Conservation (phyloP, 2,329 filamentous ascomycete species). For the Zymoseptoria tritici region DNA sequence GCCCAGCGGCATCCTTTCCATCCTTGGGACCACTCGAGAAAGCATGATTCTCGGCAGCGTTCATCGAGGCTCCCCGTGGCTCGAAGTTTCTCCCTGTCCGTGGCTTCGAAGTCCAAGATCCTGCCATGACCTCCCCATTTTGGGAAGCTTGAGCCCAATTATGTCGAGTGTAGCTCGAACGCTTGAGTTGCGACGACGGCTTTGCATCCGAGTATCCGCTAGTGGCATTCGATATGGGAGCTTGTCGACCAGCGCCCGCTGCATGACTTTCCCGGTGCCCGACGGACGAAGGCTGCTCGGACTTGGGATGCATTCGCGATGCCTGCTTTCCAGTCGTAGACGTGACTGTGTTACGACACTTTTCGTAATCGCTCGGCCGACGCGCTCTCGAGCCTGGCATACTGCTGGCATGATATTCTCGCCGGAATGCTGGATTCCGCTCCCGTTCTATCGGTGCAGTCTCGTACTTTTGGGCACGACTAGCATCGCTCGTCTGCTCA, state of each 20-base stretch:
- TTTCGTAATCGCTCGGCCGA: neutral
- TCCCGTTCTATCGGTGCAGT: neutral
- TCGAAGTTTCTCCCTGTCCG: neutral
- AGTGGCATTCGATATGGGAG: neutral
- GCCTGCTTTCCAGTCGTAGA: neutral
- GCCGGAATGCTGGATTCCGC: neutral
- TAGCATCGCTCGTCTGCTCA: neutral
- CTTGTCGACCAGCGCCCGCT: neutral
- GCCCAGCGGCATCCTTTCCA: neutral
- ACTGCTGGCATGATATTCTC: neutral
- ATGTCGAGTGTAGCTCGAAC: neutral
- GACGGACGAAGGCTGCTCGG: neutral
- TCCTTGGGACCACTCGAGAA: neutral
- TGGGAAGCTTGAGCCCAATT: neutral
- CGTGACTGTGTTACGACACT: neutral
- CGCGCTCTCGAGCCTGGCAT: neutral
- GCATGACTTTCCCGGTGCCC: neutral
- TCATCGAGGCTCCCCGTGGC: neutral
- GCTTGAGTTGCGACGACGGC: neutral
- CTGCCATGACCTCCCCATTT: neutral
- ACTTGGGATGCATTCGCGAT: neutral
- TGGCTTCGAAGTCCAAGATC: neutral
- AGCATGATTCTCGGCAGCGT: neutral
- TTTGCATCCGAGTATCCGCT: neutral
- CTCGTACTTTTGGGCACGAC: neutral